Conservation (phyloP, 495 filamentous ascomycete species). For the Daldinia concentrica region DNA sequence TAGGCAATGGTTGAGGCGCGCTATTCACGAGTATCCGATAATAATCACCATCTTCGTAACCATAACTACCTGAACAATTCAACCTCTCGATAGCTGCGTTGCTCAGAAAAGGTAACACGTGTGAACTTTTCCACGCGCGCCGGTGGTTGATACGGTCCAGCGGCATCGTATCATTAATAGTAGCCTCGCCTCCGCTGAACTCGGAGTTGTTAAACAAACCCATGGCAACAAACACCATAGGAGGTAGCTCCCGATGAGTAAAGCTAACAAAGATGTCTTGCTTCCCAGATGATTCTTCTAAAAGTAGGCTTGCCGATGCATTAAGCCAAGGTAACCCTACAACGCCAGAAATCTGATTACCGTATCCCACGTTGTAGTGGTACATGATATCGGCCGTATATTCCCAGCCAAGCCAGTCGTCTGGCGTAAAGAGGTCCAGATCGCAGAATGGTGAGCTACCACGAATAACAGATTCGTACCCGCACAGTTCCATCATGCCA, state of each 20-base stretch:
- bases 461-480: constrained; percentile 60
- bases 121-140: constrained; percentile 57
- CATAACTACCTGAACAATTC: constrained; percentile 50
- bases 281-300: constrained; percentile 37
- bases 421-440: constrained; percentile 55
- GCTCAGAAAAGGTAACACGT: constrained; percentile 55
- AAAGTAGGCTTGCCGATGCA: constrained; percentile 51
- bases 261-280: constrained; percentile 61
- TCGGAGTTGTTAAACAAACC: constrained; percentile 62
- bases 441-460: constrained; percentile 59
- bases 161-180: constrained; percentile 60
- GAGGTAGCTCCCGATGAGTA: constrained; percentile 61
- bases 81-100: constrained; percentile 57
- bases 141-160: constrained; percentile 56
- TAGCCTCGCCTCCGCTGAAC: constrained; percentile 49
- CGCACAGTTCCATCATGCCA: constrained; percentile 61
- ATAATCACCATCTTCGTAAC: constrained; percentile 50
- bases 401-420: constrained; percentile 61
- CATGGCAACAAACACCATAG: constrained; percentile 58
- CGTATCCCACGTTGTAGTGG: constrained; percentile 61
- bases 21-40: constrained; percentile 51
- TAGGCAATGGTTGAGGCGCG: constrained; percentile 48
- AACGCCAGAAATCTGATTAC: constrained; percentile 50
- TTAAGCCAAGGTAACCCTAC: constrained; percentile 61
- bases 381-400: constrained; percentile 59